Conservation (phyloP, 2,329 filamentous ascomycete genomes). For the Orbilia brochopaga region DNA sequence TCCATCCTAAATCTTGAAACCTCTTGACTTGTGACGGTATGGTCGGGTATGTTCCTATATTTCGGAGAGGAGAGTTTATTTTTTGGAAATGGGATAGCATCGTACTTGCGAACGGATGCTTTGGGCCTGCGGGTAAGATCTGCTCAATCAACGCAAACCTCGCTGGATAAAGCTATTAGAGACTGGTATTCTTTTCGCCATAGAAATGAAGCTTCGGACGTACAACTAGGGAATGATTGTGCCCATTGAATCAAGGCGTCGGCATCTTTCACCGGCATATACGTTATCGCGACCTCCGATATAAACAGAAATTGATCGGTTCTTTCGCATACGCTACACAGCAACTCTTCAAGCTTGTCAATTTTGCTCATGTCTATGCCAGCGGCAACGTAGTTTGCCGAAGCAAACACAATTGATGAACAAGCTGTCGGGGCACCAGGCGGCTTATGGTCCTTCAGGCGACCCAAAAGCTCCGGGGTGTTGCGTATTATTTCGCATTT, state of each 20-base stretch:
- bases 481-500: slow-evolving; percentile 73
- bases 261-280: slow-evolving; percentile 53
- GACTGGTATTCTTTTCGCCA: neutral
- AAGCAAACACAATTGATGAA: slow-evolving; percentile 66
- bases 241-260: slow-evolving; percentile 79
- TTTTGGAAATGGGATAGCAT: slow-evolving; percentile 87
- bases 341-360: slow-evolving; percentile 64
- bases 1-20: slow-evolving; percentile 74
- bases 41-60: slow-evolving; percentile 72
- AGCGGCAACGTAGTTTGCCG: slow-evolving; percentile 75
- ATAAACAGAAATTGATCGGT: slow-evolving; percentile 74
- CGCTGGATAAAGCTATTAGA: slow-evolving; percentile 61
- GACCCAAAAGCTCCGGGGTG: slow-evolving; percentile 66
- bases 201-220: slow-evolving; percentile 51
- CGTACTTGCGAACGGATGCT: slow-evolving; percentile 82
- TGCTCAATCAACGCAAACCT: slow-evolving; percentile 89
- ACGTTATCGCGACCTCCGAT: slow-evolving; percentile 82
- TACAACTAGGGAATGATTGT: slow-evolving; percentile 71
- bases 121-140: slow-evolving; percentile 75
- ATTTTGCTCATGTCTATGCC: slow-evolving; percentile 81
- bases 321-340: slow-evolving; percentile 65
- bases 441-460: slow-evolving; percentile 62
- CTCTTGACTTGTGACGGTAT: slow-evolving; percentile 70
- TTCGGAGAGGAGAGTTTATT: slow-evolving; percentile 76
- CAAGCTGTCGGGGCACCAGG: slow-evolving; percentile 58